Evolutionary conservation across 2,329 filamentous ascomycete species (phyloP), one percentile per base, ranked within the genome.

Genomic region (Fragosphaeria purpurea): DNA sequence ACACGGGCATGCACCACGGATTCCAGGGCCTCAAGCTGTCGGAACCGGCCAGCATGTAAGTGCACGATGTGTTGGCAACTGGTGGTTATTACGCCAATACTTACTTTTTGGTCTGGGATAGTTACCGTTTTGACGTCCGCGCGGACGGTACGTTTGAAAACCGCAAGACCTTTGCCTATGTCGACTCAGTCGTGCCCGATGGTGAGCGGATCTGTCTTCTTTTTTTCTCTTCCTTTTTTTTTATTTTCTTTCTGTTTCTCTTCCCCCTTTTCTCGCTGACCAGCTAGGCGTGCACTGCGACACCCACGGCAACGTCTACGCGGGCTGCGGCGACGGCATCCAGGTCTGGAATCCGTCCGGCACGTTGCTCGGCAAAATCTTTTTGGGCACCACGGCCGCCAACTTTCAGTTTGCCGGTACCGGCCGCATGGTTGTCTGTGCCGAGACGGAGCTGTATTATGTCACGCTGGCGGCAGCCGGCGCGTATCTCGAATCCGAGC

Each of bases 321-420:
- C 67, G 12, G 74, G 71, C 38, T 71, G 69, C 51, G 72, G 73
- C 9, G 74, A 77, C 53, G 75, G 75, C 7, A 62, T 78, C 30
- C 67, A 73, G 11, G 72, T 77, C 7, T 77, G 66, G 64, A 74
- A 70, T 49, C 61, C 71, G 5, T 65, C 67, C 0, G 73, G 73
- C 5, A 72, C 67, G 22, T 65, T 77, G 1, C 64, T 78, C 22
- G 75, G 74, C 4, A 84, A 83, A 64, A 76, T 84, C 44, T 74
- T 74, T 55, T 61, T 77, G 0, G 66, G 67, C 47, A 66, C 60
- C 1, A 64, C 60, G 2, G 69, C 71, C 1, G 71, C 72, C 12
- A 76, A 76, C 59, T 76, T 76, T 61, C 67, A 71, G 55, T 75
- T 76, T 55, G 71, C 67, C 5, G 68, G 69, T 6, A 56, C 63